phyloP scores from a whole-genome alignment of 2,329 filamentous ascomycete species.

The Apiospora kogelbergensis region DNA sequence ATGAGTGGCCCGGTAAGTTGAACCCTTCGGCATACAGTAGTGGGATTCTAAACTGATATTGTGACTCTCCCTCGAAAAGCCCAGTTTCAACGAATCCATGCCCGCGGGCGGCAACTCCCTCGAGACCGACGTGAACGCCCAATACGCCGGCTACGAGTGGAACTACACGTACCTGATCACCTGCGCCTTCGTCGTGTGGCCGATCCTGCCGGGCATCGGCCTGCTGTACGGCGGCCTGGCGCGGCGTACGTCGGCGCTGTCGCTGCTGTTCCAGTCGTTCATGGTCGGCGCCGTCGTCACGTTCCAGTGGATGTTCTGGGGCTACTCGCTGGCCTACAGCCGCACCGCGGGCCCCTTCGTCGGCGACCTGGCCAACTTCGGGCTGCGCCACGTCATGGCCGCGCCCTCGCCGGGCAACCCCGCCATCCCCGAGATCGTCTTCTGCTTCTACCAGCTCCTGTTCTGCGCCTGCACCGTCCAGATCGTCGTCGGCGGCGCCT shows the following conservation, averaged over 20 bases:
- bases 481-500: conserved; percentile 39
- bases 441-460: conserved; percentile 37
- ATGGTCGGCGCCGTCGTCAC: conserved; percentile 45
- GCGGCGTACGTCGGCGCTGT: conserved; percentile 38
- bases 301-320: conserved; percentile 49
- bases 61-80: conserved; percentile 7
- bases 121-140: conserved; percentile 37
- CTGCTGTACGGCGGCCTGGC: conserved; percentile 41
- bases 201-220: conserved; percentile 50
- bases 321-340: conserved; percentile 42
- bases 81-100: conserved; percentile 20
- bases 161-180: conserved; percentile 61
- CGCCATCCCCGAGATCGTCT: conserved; percentile 38
- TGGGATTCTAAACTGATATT: background rate
- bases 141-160: conserved; percentile 59
- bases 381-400: conserved; percentile 36
- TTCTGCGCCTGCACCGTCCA: conserved; percentile 40
- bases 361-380: conserved; percentile 36
- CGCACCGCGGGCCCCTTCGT: conserved; percentile 35
- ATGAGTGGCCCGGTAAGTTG: background rate
- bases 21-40: background rate
- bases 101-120: conserved; percentile 27
- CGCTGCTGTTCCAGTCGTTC: conserved; percentile 47
- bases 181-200: conserved; percentile 61
- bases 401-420: conserved; percentile 36